These are phyloP conservation scores for Hyaloperonospora brassicae DNA, from an alignment of 352 stramenopile species.

Conservation along the genomic window DNA sequence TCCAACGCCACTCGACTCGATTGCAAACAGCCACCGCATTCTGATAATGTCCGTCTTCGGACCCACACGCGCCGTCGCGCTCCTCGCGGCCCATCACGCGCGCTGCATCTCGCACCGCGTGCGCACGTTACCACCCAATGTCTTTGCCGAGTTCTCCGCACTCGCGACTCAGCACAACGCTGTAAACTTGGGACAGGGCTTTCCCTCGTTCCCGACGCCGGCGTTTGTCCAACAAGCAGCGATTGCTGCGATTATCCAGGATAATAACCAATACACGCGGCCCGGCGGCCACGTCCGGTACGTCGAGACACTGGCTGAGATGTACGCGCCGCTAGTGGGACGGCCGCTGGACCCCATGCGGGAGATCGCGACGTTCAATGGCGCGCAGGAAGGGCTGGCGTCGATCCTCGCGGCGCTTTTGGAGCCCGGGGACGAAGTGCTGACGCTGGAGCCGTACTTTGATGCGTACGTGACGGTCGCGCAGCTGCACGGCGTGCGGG, in stretches of 20 bases:
- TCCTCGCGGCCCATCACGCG: slow-evolving; percentile 2
- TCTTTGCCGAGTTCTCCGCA: slow-evolving; percentile 85
- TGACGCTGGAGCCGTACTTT: slow-evolving; percentile 88
- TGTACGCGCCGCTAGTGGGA: slow-evolving; percentile 67
- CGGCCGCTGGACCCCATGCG: slow-evolving; percentile 63
- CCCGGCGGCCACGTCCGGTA: slow-evolving; percentile 75
- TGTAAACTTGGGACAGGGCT: slow-evolving; percentile 95
- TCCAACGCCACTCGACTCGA: no score
- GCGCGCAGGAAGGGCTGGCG: slow-evolving; percentile 82
- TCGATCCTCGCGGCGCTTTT: slow-evolving; percentile 71
- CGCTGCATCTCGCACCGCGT: slow-evolving; percentile 58
- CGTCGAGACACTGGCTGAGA: slow-evolving; percentile 66
- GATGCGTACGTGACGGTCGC: slow-evolving; percentile 85
- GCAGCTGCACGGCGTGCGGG: slow-evolving; percentile 74
- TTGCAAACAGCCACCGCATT: background rate
- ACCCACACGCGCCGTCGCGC: no score
- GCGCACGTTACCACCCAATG: slow-evolving; percentile 58
- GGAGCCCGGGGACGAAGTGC: slow-evolving; percentile 76
- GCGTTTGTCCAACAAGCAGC: slow-evolving; percentile 86
- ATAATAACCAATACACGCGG: slow-evolving; percentile 88
- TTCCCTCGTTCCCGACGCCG: slow-evolving; percentile 91
- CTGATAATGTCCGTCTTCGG: no score
- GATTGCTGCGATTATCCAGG: slow-evolving; percentile 64
- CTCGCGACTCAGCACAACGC: slow-evolving; percentile 70
- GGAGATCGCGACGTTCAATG: slow-evolving; percentile 85